phyloP scores from a whole-genome alignment of 106 monocot genomes.

The Apostasia ramifera region DNA sequence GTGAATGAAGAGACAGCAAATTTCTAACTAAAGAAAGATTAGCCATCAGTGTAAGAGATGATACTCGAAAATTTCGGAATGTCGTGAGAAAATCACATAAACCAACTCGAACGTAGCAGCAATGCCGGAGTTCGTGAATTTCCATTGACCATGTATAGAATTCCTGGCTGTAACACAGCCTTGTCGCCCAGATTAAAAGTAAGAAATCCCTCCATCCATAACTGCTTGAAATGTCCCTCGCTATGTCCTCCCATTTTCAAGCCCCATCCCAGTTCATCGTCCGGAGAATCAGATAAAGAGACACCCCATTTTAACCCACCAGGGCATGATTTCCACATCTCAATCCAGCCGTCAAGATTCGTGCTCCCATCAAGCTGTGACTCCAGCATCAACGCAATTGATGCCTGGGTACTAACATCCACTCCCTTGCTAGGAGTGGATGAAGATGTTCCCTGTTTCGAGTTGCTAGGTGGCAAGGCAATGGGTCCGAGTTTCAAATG shows the following conservation, averaged over 20 bases:
- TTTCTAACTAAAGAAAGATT: no score
- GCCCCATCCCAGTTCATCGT: constrained; percentile 79
- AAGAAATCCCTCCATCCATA: constrained; percentile 74
- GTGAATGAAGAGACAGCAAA: no score
- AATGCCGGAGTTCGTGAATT: constrained; percentile 32
- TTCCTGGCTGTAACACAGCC: constrained; percentile 54
- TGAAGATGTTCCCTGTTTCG: constrained; percentile 10
- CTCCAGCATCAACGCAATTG: constrained; percentile 61
- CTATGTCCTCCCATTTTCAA: constrained; percentile 36
- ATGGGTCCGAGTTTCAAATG: constrained; percentile 28
- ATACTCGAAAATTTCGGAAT: no score
- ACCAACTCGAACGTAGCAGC: constrained; percentile 56
- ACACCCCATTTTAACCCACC: constrained; percentile 39
- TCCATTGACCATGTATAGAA: constrained; percentile 47
- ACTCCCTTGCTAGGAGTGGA: background rate
- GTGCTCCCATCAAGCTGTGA: constrained; percentile 44
- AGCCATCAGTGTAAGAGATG: no score
- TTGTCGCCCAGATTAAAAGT: constrained; percentile 49
- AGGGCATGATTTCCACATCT: constrained; percentile 36
- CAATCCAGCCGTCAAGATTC: constrained; percentile 58
- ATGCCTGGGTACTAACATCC: constrained; percentile 17
- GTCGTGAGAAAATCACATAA: constrained; percentile 26
- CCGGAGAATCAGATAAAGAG: constrained; percentile 60
- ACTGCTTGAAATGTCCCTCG: constrained; percentile 19
- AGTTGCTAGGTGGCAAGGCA: constrained; percentile 24